These are phyloP conservation scores for Penstemon davidsonii DNA, from an alignment of 257 asterid species.

Conservation along the genomic window DNA sequence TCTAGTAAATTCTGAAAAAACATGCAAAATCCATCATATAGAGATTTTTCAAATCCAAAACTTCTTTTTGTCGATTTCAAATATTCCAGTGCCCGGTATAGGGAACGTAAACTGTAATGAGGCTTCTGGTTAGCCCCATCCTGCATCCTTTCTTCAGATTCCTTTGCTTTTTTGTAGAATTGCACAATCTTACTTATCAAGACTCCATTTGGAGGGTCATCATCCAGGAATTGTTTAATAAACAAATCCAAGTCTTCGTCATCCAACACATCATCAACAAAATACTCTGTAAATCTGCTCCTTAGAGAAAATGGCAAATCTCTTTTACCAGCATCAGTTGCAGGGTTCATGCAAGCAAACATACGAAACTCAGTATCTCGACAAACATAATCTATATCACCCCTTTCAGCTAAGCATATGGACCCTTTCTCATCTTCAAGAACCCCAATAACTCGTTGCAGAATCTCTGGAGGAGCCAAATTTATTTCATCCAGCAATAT, in stretches of 20 bases:
- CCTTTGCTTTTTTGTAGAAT: slow-evolving; percentile 80
- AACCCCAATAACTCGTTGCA: slow-evolving; percentile 88
- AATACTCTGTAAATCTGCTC: slow-evolving; percentile 88
- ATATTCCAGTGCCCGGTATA: slow-evolving; percentile 85
- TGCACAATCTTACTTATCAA: slow-evolving; percentile 48
- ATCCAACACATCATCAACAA: slow-evolving; percentile 82
- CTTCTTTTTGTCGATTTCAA: slow-evolving; percentile 51
- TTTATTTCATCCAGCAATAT: slow-evolving; percentile 93
- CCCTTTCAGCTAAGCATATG: slow-evolving; percentile 87
- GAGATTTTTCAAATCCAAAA: slow-evolving; percentile 54
- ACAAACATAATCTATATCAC: slow-evolving; percentile 67
- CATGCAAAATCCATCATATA: slow-evolving; percentile 93
- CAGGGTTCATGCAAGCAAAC: slow-evolving; percentile 99
- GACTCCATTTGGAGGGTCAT: slow-evolving; percentile 40
- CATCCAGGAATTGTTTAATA: slow-evolving; percentile 55
- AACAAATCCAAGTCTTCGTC: slow-evolving; percentile 82
- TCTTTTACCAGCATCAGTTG: slow-evolving; percentile 98
- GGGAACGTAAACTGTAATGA: slow-evolving; percentile 91
- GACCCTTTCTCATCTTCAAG: slow-evolving; percentile 92
- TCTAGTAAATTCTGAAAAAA: slow-evolving; percentile 75
- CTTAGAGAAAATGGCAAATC: slow-evolving; percentile 74
- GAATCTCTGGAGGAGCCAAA: slow-evolving; percentile 97
- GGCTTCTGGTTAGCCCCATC: slow-evolving; percentile 99
- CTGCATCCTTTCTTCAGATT: slow-evolving; percentile 80
- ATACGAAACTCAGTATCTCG: slow-evolving; percentile 78